Base-by-base conservation (phyloP, 2,329 filamentous ascomycete genomes). In the Nothophaeocryptopus gaeumannii region DNA sequence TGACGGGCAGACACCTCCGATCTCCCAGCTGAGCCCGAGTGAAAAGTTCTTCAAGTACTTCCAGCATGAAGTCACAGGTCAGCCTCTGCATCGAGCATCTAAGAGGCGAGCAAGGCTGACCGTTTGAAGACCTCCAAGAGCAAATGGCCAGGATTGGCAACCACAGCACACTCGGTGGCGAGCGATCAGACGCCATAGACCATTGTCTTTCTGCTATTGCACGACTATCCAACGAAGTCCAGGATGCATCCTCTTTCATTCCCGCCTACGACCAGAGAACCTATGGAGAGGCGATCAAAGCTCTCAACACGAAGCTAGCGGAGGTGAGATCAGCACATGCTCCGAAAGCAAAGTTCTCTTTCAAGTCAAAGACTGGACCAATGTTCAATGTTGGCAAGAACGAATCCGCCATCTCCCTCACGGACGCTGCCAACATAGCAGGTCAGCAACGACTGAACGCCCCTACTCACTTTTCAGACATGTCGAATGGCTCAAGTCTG, bases 191-290 rank as follows among this genome's bases (percentile, higher is more conserved):
- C 67, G 88, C 88, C 44, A 83, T 87, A 39, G 90, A 96, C 59
- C 81, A 88, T 62, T 86, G 90, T 58, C 78, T 95, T 11, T 83
- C 86, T 12, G 82, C 83, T 54, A 93, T 97, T 62, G 84, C 88
- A 29, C 81, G 83, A 50, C 78, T 97, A 12, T 90, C 89, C 1
- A 86, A 86, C 56, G 85, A 93, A 61, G 88, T 96, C 34, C 85
- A 88, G 58, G 90, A 96, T 70, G 87, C 88, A 0, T 82, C 86
- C 1, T 84, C 85, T 48, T 89, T 85, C 59, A 82, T 96, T 12
- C 90, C 93, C 2, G 83, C 89, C 7, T 95, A 96, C 66, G 93
- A 97, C 63, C 89, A 93, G 68, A 83, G 88, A 60, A 85, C 86
- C 16, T 97, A 96, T 65, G 81, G 85, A 37, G 84, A 91, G 82